These are phyloP conservation scores for Pachysandra terminalis DNA, from an alignment of 164 flowering plant genomes.

Conservation along the genomic window DNA sequence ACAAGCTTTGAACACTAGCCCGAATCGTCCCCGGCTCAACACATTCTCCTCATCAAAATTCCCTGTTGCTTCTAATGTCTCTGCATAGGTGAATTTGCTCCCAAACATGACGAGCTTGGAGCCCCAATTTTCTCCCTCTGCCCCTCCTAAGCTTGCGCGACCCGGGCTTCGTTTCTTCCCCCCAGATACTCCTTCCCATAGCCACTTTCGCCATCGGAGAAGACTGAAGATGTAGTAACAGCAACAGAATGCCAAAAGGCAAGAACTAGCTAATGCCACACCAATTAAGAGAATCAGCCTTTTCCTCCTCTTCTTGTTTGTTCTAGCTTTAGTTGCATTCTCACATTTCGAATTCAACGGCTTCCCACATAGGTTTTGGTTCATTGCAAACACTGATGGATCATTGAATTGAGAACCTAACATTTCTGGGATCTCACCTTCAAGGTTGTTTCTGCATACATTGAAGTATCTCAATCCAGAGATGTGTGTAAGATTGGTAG, in stretches of 20 bases:
- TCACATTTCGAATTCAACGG: conserved; percentile 53
- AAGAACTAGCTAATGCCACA: conserved; percentile 44
- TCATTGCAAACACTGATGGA: conserved; percentile 49
- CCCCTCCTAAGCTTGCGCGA: conserved; percentile 48
- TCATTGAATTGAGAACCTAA: conserved; percentile 59
- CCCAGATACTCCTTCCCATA: conserved; percentile 40
- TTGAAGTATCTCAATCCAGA: conserved; percentile 37
- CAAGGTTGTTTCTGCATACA: conserved; percentile 44
- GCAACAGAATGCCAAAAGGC: conserved; percentile 47
- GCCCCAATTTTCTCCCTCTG: conserved; percentile 58
- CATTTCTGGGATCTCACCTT: conserved; percentile 58
- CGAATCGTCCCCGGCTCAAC: conserved; percentile 60
- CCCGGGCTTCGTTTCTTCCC: conserved; percentile 77
- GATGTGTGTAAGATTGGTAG: conserved; percentile 29
- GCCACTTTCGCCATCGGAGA: conserved; percentile 53
- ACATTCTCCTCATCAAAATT: conserved; percentile 92
- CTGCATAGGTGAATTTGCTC: conserved; percentile 65
- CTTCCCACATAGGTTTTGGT: conserved; percentile 58
- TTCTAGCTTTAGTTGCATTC: conserved; percentile 8
- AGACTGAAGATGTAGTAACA: conserved; percentile 59
- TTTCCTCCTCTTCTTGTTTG: conserved; percentile 32
- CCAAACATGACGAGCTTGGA: conserved; percentile 85
- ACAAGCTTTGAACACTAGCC: conserved; percentile 74
- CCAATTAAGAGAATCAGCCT: conserved; percentile 51
- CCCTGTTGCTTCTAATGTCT: conserved; percentile 77